Percentiles rank a stretch among this genome's conserved stretches.
phyloP scores from a whole-genome alignment of 306 rosid genomes.

The Prunus mongolica region DNA sequence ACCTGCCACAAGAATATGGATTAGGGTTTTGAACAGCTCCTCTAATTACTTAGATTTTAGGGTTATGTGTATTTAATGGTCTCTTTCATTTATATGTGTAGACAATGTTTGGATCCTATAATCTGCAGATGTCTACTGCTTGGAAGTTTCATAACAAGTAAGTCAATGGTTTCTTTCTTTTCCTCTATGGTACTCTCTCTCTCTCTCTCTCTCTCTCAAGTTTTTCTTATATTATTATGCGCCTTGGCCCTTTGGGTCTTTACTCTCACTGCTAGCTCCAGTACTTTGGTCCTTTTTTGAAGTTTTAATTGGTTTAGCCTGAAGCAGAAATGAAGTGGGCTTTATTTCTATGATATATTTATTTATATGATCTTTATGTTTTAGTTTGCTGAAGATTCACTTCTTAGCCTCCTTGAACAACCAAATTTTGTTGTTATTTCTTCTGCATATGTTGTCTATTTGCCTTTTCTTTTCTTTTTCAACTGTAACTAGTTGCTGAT shows the following conservation, averaged over 20 bases:
- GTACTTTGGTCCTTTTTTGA: background rate
- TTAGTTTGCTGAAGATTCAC: background rate
- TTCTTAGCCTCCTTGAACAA: background rate
- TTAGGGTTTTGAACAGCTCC: slow-evolving; percentile 25
- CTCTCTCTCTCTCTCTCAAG: background rate
- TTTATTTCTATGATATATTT: background rate
- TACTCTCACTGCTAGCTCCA: background rate
- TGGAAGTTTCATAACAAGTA: background rate
- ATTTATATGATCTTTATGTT: background rate
- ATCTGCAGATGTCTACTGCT: background rate
- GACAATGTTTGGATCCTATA: background rate
- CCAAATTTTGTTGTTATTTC: background rate
- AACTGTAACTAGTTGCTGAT: background rate
- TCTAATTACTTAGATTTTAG: background rate
- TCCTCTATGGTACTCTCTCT: background rate
- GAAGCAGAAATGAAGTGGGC: background rate
- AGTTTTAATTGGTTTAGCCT: background rate
- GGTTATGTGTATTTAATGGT: background rate
- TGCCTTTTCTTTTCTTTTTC: background rate
- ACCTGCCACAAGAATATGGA: slow-evolving; percentile 1
- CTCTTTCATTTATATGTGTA: background rate
- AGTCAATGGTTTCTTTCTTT: background rate
- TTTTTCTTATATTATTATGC: background rate
- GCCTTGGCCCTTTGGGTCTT: background rate
- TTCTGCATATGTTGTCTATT: background rate